Base-by-base conservation (phyloP, 257 asterid genomes). In the Solanum medicagineum region DNA sequence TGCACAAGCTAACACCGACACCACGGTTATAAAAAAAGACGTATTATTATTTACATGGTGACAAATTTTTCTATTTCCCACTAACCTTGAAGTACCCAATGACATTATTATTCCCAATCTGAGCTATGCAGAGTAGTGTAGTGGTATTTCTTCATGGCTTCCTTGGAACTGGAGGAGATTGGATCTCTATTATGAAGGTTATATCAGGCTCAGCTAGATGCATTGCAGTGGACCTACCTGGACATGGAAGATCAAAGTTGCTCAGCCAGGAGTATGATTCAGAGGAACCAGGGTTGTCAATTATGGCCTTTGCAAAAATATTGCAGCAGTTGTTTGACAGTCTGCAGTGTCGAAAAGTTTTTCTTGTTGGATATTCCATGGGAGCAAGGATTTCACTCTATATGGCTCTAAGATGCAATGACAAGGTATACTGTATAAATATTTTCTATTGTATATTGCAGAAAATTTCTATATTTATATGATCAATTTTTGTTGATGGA, bases 201-300 rank as follows among this genome's bases (percentile, higher is more conserved):
- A 51, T 95, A 51, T 95, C 99, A 47, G 85, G 92, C 88, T 93
- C 95, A 79, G 87, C 90, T 19, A 88, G 95, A 90, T 95, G 98
- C 89, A 87, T 96, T 84, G 97, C 99, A 45, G 81, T 96, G 51
- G 98, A 96, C 85, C 98, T 96, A 90, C 99, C 99, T 20, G 99
- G 98, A 44, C 99, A 96, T 54, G 98, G 99, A 5, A 91, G 90
- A 91, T 91, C 98, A 20, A 92, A 87, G 85, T 62, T 90, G 88
- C 93, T 86, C 81, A 63, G 88, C 86, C 90, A 87, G 53, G 85
- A 84, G 45, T 85, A 84, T 55, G 85, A 85, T 74, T 87, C 74
- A 12, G 88, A 82, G 59, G 86, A 74, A 73, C 93, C 94, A 29
- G 87, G 88, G 80, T 86, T 95, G 81, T 92, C 98, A 5, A 90